Conservation (phyloP, 2,329 filamentous ascomycete genomes). For the Ophiocordyceps camponoti-rufipedis region DNA sequence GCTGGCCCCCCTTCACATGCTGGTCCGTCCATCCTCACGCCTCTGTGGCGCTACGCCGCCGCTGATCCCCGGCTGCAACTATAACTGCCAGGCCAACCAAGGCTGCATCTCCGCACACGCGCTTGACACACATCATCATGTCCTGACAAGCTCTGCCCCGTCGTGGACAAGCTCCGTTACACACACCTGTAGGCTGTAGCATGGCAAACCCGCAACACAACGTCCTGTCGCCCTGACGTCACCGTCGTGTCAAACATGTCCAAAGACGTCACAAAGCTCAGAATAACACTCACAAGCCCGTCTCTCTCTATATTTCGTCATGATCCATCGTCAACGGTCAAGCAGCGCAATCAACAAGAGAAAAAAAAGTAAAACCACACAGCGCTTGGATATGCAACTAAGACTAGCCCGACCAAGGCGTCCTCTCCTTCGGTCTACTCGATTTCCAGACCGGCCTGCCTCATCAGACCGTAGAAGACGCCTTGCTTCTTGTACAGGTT, state of each 20-base stretch:
- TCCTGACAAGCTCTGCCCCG: too few species aligned
- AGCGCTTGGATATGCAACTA: background rate
- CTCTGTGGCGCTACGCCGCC: background rate
- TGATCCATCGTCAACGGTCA: background rate
- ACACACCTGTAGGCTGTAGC: too few species aligned
- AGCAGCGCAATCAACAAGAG: background rate
- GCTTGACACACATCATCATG: background rate
- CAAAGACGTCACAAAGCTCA: too few species aligned
- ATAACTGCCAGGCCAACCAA: background rate
- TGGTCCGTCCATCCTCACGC: background rate
- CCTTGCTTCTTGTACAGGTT: constrained; percentile 59
- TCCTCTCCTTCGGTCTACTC: background rate
- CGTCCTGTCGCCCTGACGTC: too few species aligned
- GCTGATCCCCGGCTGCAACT: background rate
- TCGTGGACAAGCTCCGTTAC: too few species aligned
- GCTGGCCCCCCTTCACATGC: too few species aligned
- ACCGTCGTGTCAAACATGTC: too few species aligned
- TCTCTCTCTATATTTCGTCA: too few species aligned
- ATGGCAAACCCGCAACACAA: too few species aligned
- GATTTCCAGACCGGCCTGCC: constrained; percentile 61
- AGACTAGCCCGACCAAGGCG: background rate
- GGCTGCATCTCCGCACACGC: background rate
- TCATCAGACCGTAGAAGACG: constrained; percentile 77
- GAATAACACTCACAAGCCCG: too few species aligned
- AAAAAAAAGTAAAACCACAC: background rate